A percentile compares a stretch with the other conserved stretches of the same genome.
Conservation (phyloP, 768 basidiomycete species). For the Suillus clintonianus region DNA sequence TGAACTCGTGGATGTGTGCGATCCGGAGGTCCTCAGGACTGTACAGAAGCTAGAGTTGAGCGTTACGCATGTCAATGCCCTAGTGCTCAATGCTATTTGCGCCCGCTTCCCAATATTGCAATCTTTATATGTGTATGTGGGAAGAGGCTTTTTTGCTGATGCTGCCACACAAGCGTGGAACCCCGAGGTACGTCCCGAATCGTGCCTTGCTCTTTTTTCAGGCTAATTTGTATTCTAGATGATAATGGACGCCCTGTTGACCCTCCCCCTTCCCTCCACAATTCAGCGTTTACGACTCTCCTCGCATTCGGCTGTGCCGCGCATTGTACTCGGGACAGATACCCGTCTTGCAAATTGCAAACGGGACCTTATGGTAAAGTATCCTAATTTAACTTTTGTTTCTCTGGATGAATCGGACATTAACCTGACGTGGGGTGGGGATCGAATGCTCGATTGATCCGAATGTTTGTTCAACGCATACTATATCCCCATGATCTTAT, state of each 20-base stretch:
- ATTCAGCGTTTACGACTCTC: conserved; percentile 2
- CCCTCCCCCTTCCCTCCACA: conserved; percentile 1
- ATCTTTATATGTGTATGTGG: conserved; percentile 2
- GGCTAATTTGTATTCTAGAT: conserved; percentile 1
- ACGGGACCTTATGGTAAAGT: not conserved
- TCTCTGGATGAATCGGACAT: conserved; percentile 7
- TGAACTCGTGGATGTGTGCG: not conserved
- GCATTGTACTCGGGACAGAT: not conserved
- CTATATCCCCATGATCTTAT: not conserved
- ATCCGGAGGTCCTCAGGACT: not conserved
- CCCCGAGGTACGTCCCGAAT: conserved; percentile 1
- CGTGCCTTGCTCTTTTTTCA: not conserved
- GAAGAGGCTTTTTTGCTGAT: not conserved
- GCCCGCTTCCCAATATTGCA: conserved; percentile 1
- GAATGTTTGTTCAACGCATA: not conserved
- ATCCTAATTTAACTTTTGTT: conserved; percentile 2
- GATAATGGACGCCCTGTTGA: conserved; percentile 1
- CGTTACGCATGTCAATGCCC: conserved; percentile 1
- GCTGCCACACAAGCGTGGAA: not conserved
- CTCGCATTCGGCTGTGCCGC: not conserved
- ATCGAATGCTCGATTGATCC: not conserved
- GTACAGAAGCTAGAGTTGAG: conserved; percentile 1
- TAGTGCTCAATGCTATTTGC: conserved; percentile 3
- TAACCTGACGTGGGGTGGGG: not conserved
- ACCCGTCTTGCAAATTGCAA: not conserved